Conservation (phyloP, 176 grass and related monocot species). For the Carex scoparia region DNA sequence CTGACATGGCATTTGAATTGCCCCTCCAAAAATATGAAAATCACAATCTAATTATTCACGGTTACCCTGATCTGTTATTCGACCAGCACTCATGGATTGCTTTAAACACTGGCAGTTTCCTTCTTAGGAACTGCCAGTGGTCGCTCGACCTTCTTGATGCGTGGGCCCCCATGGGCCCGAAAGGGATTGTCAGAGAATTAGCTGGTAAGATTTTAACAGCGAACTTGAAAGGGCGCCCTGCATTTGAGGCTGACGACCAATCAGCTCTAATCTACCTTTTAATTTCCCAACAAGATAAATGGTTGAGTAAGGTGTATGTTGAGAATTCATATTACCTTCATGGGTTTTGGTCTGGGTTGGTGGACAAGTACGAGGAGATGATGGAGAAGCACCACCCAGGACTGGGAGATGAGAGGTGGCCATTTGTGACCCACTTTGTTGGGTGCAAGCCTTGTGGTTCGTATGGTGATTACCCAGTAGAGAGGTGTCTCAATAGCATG, state of each 20-base stretch:
- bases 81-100: conserved; percentile 42
- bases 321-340: conserved; percentile 73
- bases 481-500: conserved; percentile 43
- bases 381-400: conserved; percentile 65
- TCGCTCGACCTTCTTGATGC: conserved; percentile 67
- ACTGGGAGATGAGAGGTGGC: conserved; percentile 68
- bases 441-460: conserved; percentile 44
- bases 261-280: conserved; percentile 71
- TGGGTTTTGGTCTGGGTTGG: conserved; percentile 45
- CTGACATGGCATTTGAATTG: conserved; percentile 77
- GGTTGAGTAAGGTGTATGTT: conserved; percentile 57
- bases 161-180: conserved; percentile 66
- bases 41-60: conserved; percentile 52
- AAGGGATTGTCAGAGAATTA: conserved; percentile 36
- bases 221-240: conserved; percentile 42
- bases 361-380: conserved; percentile 53
- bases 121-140: conserved; percentile 84
- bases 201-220: conserved; percentile 48
- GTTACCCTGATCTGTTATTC: conserved; percentile 45
- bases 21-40: conserved; percentile 39
- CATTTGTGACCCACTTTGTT: conserved; percentile 69
- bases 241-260: conserved; percentile 72
- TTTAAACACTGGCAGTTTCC: conserved; percentile 60
- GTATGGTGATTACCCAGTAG: conserved; percentile 38
- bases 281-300: conserved; percentile 43